Conservation (phyloP, 306 rosid species). For the Spatholobus suberectus region DNA sequence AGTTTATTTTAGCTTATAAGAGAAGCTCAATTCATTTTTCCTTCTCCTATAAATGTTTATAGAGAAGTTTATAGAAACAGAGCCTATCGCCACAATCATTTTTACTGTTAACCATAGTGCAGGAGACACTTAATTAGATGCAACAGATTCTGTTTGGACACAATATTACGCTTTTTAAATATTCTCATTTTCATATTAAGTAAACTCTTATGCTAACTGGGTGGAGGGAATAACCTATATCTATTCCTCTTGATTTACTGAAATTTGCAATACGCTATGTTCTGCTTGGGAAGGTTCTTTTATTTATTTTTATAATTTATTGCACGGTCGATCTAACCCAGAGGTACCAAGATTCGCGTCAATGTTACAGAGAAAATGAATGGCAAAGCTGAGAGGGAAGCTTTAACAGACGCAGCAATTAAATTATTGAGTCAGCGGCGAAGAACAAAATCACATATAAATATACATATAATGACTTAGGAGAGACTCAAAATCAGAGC, state of each 20-base stretch:
- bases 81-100: neutral
- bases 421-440: neutral
- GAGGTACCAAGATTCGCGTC: neutral
- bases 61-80: neutral
- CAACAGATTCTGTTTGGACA: neutral
- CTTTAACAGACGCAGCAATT: neutral
- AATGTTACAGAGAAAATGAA: neutral
- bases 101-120: neutral
- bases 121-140: neutral
- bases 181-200: neutral
- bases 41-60: too few relatives aligned
- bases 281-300: neutral
- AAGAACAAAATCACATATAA: neutral
- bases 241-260: neutral
- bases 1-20: too few relatives aligned
- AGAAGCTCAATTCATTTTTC: too few relatives aligned
- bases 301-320: neutral
- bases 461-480: neutral
- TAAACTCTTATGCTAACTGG: neutral
- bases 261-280: neutral
- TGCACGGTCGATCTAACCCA: neutral
- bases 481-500: neutral
- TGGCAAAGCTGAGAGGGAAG: neutral
- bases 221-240: neutral
- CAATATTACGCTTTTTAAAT: neutral